Evolutionary conservation across 768 basidiomycete genomes (phyloP).

Genomic region (Amyloporia xantha): DNA sequence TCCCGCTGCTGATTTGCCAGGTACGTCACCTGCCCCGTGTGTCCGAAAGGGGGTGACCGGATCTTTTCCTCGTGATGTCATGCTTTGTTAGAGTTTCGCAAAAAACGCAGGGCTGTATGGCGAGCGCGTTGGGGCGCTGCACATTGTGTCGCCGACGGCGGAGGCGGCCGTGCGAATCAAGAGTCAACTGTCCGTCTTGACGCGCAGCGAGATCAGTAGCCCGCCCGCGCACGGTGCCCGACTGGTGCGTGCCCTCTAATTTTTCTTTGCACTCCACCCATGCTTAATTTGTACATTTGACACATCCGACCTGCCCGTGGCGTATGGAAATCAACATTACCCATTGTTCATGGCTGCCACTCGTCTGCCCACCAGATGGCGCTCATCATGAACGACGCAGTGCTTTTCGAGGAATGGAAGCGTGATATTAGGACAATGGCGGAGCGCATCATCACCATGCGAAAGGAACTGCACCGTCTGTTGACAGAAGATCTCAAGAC

Average conservation of each 20-base stretch:
- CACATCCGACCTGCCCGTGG: neutral
- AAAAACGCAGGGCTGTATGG: constrained; percentile 96
- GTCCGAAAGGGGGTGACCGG: neutral
- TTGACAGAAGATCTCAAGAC: constrained; percentile 76
- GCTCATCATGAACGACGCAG: constrained; percentile 70
- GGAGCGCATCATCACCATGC: constrained; percentile 87
- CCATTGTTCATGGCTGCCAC: neutral
- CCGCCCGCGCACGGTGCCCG: constrained; percentile 90
- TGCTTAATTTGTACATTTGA: neutral
- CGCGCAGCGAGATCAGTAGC: constrained; percentile 93
- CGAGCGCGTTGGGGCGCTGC: constrained; percentile 91
- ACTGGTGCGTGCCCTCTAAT: constrained; percentile 43
- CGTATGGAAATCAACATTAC: neutral
- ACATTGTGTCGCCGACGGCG: constrained; percentile 58
- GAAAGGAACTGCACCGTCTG: constrained; percentile 66
- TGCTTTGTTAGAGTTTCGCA: constrained; percentile 75
- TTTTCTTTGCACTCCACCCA: neutral
- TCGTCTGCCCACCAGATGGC: constrained; percentile 56
- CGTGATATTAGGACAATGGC: constrained; percentile 90
- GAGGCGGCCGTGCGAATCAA: constrained; percentile 69
- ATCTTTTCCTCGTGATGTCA: neutral
- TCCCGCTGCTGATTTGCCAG: constrained; percentile 85
- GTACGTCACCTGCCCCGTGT: constrained; percentile 31
- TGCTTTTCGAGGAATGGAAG: constrained; percentile 85
- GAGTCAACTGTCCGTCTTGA: constrained; percentile 87